These are phyloP conservation scores for Erucastrum elatum DNA, from an alignment of 345 rosid species.

Conservation along the genomic window DNA sequence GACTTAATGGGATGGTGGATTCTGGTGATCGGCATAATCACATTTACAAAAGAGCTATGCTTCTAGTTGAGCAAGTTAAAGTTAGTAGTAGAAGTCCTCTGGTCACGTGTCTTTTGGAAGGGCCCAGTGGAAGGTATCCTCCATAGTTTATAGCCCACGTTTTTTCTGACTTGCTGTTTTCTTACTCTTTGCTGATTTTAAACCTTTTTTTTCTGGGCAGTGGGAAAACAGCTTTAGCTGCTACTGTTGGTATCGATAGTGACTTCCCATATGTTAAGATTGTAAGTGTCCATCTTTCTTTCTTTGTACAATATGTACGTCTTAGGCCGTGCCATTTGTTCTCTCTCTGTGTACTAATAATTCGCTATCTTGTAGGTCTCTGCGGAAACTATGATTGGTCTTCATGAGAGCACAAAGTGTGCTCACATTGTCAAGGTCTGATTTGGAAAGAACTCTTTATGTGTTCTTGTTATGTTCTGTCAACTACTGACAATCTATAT, in stretches of 20 bases:
- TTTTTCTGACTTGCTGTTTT: neutral
- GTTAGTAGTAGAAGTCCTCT: slow-evolving; percentile 96
- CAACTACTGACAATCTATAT: neutral
- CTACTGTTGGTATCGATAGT: slow-evolving; percentile 92
- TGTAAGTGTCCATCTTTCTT: slow-evolving; percentile 47
- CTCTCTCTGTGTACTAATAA: slow-evolving; percentile 17
- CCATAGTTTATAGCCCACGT: neutral
- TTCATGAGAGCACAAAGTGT: slow-evolving; percentile 95
- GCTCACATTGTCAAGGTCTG: slow-evolving; percentile 90
- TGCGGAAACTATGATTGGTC: slow-evolving; percentile 94
- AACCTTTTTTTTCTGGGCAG: slow-evolving; percentile 44
- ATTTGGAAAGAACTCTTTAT: neutral
- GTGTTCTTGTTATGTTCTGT: neutral
- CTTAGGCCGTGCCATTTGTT: neutral
- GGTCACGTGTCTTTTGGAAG: slow-evolving; percentile 92
- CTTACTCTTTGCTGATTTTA: slow-evolving; percentile 22
- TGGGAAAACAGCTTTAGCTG: slow-evolving; percentile 97
- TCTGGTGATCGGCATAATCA: slow-evolving; percentile 81
- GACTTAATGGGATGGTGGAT: slow-evolving; percentile 90
- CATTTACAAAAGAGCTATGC: slow-evolving; percentile 86
- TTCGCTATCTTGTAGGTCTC: slow-evolving; percentile 59
- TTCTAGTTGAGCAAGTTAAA: slow-evolving; percentile 94
- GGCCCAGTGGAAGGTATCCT: slow-evolving; percentile 84
- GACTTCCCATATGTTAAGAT: slow-evolving; percentile 98
- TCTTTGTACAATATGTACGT: neutral